These are phyloP conservation scores for Trichocladium antarcticum DNA, from an alignment of 495 filamentous ascomycete species.

Conservation along the genomic window DNA sequence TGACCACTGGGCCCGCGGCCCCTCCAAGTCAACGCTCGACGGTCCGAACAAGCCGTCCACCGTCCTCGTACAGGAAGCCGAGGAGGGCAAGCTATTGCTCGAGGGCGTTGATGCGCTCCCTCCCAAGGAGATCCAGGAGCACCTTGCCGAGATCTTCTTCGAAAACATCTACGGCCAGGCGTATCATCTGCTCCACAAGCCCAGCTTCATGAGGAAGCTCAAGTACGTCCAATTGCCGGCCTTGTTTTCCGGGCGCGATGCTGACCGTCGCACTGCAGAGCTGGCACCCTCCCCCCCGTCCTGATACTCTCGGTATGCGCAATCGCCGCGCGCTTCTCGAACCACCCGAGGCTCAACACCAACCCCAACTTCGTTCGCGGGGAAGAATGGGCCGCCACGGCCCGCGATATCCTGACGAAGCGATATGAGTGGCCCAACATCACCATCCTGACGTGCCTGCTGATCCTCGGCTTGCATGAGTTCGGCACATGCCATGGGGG, in stretches of 20 bases:
- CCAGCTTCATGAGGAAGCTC: slow-evolving; percentile 84
- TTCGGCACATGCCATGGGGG: slow-evolving; percentile 97
- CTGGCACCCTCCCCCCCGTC: slow-evolving; percentile 61
- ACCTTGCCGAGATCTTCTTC: slow-evolving; percentile 90
- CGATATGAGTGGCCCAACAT: slow-evolving; percentile 93
- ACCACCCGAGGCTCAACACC: slow-evolving; percentile 72
- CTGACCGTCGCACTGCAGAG: slow-evolving; percentile 30
- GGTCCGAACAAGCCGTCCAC: slow-evolving; percentile 42
- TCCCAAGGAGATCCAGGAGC: slow-evolving; percentile 81
- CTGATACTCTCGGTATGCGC: slow-evolving; percentile 86
- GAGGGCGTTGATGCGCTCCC: slow-evolving; percentile 81
- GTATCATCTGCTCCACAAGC: slow-evolving; percentile 92
- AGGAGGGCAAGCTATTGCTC: slow-evolving; percentile 59
- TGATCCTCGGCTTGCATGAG: slow-evolving; percentile 84
- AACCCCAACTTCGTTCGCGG: slow-evolving; percentile 83
- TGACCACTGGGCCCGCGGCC: slow-evolving; percentile 67
- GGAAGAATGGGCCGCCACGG: slow-evolving; percentile 77
- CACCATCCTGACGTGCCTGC: slow-evolving; percentile 77
- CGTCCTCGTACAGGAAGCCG: slow-evolving; percentile 51
- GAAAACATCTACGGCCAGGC: slow-evolving; percentile 93
- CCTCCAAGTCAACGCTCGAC: slow-evolving; percentile 36
- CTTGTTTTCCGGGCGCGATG: neutral
- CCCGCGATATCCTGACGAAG: slow-evolving; percentile 70
- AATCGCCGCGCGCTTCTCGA: slow-evolving; percentile 89
- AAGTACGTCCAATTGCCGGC: slow-evolving; percentile 35